These are phyloP conservation scores for Piloderma croceum DNA, from an alignment of 768 basidiomycete genomes.

Conservation along the genomic window DNA sequence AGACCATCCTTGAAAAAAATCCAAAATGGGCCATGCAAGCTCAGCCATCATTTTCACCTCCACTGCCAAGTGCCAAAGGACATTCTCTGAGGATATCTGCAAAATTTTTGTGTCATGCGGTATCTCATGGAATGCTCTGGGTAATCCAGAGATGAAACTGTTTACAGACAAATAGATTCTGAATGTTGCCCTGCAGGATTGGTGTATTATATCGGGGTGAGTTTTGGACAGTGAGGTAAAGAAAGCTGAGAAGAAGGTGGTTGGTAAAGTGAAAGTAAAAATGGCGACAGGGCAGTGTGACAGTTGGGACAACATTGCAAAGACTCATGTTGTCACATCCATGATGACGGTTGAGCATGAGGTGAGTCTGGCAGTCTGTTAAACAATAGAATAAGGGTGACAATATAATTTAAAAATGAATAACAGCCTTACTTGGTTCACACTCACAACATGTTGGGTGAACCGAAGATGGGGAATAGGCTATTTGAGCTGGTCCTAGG, in stretches of 20 bases:
- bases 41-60: too few relatives aligned
- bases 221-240: constrained; percentile 4
- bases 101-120: constrained; percentile 10
- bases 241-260: constrained; percentile 7
- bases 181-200: constrained; percentile 13
- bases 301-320: constrained; percentile 27
- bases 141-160: constrained; percentile 12
- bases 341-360: constrained; percentile 20
- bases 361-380: too few relatives aligned
- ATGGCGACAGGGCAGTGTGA: constrained; percentile 24
- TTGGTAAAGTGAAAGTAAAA: constrained; percentile 11
- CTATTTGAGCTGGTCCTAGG: constrained; percentile 17
- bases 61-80: constrained; percentile 4
- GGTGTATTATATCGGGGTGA: constrained; percentile 12
- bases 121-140: constrained; percentile 19
- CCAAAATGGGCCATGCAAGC: too few relatives aligned
- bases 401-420: not conserved
- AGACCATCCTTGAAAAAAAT: too few relatives aligned
- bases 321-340: constrained; percentile 18
- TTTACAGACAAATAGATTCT: constrained; percentile 22
- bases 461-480: constrained; percentile 22
- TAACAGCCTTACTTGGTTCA: constrained; percentile 15
- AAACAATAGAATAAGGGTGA: not conserved
- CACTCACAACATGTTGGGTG: constrained; percentile 17
- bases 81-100: constrained; percentile 17